Evolutionary conservation across 1,284 basidiomycete genomes (phyloP), one percentile per base, ranked within the genome.

Genomic region (Vanrija sp.): DNA sequence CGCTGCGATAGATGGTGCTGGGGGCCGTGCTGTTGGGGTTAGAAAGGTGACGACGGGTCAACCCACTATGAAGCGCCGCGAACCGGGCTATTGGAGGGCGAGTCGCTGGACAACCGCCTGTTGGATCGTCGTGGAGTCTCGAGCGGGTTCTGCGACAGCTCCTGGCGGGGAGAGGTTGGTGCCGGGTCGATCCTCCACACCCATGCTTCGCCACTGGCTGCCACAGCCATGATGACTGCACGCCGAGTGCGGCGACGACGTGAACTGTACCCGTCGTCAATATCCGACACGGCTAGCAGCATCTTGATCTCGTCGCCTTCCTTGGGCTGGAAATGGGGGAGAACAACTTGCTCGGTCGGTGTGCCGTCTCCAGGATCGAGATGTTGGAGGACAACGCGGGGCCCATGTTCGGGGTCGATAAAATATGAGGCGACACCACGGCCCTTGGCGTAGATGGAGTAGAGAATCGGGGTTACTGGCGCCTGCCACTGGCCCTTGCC

Each of bases 11-110:
- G 22, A 60, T 48, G 36, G 44, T 47, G 25, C 10, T 10, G 25
- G 25, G 3, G 6, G 8, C 71, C 23, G 88, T 70, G 12, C 83
- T 82, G 51, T 82, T 79, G 9, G 68, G 63, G 41, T 80, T 78
- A 31, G 27, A 27, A 6, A 8, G 25, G 6, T 27, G 6, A 8
- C 25, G 12, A 27, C 12, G 5, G 2, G 31, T 5, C 9, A 31
- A 14, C 31, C 15, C 12, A 31, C 31, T 10, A 31, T 31, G 31
- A 31, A 12, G 31, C 31, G 31, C 31, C 31, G 31, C 31, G 31
- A 9, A 31, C 10, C 1, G 31, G 31, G 31, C 31, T 31, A 14
- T 9, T 12, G 12, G 31, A 9, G 12, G 81, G 82, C 39, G 49
- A 4, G 41, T 15, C 25, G 31, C 12, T 14, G 4, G 31, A 31